Evolutionary conservation across 2,329 filamentous ascomycete genomes (phyloP).

Genomic region (Fusarium sp.): DNA sequence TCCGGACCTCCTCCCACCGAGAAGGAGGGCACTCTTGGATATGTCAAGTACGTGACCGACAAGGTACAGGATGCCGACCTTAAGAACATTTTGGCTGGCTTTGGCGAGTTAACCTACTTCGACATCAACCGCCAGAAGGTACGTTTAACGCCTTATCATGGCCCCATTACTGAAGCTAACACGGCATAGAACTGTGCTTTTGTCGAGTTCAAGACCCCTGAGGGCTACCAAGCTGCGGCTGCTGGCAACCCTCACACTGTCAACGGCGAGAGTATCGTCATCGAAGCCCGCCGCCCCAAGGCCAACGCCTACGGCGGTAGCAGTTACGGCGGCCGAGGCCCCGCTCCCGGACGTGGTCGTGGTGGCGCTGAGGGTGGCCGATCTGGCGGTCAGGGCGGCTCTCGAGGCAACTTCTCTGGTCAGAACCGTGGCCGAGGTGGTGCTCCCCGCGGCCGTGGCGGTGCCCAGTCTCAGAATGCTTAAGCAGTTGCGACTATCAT

Average conservation of each 20-base stretch:
- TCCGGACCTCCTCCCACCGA: conserved; percentile 70
- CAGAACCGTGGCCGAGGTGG: conserved; percentile 75
- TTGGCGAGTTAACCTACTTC: conserved; percentile 78
- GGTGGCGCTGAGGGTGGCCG: conserved; percentile 73
- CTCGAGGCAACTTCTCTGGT: conserved; percentile 77
- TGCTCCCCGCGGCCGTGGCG: conserved; percentile 73
- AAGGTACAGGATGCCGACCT: conserved; percentile 84
- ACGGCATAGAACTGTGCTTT: conserved; percentile 88
- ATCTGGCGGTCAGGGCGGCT: conserved; percentile 69
- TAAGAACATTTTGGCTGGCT: conserved; percentile 76
- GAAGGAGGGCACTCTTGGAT: conserved; percentile 83
- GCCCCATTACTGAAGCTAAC: conserved; percentile 21
- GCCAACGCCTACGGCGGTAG: conserved; percentile 77
- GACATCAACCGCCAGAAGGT: conserved; percentile 90
- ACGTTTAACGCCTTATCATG: conserved; percentile 43
- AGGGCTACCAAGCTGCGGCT: conserved; percentile 86
- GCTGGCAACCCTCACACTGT: conserved; percentile 88
- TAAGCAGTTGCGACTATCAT: conserved; percentile 48
- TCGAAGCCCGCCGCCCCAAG: conserved; percentile 91
- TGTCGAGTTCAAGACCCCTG: conserved; percentile 86
- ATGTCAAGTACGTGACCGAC: conserved; percentile 95
- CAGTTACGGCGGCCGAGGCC: conserved; percentile 75
- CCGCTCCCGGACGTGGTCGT: conserved; percentile 72
- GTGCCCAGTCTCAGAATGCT: conserved; percentile 66
- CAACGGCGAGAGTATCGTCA: conserved; percentile 82